Evolutionary conservation across 2,329 filamentous ascomycete species (phyloP).

Genomic region (Nemania sp.): DNA sequence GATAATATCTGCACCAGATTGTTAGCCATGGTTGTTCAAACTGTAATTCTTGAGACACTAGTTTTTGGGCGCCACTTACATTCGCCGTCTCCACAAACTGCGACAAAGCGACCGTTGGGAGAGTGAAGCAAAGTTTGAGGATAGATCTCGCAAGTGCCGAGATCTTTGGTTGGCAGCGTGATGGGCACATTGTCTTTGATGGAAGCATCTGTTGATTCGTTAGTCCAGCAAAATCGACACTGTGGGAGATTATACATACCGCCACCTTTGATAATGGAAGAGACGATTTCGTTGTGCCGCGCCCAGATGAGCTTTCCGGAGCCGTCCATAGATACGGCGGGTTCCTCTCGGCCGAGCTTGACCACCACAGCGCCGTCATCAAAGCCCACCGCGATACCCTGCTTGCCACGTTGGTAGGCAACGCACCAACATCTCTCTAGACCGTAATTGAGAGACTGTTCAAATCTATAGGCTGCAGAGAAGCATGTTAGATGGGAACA

Average conservation of each 20-base stretch:
- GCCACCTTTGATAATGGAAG: constrained; percentile 90
- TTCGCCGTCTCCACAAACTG: constrained; percentile 87
- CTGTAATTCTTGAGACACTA: background rate
- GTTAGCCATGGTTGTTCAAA: background rate
- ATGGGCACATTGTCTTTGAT: constrained; percentile 90
- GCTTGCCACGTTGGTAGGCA: constrained; percentile 89
- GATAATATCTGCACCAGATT: constrained; percentile 69
- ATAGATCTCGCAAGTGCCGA: constrained; percentile 95
- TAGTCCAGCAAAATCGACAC: constrained; percentile 31
- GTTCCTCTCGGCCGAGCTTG: constrained; percentile 96
- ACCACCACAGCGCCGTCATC: constrained; percentile 97
- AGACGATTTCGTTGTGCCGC: constrained; percentile 91
- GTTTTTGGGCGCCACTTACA: constrained; percentile 44
- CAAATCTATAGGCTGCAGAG: constrained; percentile 72
- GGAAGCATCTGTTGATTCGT: constrained; percentile 61
- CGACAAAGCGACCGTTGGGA: constrained; percentile 88
- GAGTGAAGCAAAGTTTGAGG: constrained; percentile 93
- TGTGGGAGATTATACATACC: constrained; percentile 46
- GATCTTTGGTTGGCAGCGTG: constrained; percentile 85
- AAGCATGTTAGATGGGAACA: constrained; percentile 9
- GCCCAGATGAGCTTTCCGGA: constrained; percentile 98
- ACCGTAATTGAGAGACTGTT: constrained; percentile 95
- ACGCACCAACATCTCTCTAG: constrained; percentile 98
- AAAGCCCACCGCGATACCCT: constrained; percentile 93
- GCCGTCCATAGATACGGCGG: constrained; percentile 94